Conservation (phyloP, 768 basidiomycete species). For the Rhizopogon vinicolor region DNA sequence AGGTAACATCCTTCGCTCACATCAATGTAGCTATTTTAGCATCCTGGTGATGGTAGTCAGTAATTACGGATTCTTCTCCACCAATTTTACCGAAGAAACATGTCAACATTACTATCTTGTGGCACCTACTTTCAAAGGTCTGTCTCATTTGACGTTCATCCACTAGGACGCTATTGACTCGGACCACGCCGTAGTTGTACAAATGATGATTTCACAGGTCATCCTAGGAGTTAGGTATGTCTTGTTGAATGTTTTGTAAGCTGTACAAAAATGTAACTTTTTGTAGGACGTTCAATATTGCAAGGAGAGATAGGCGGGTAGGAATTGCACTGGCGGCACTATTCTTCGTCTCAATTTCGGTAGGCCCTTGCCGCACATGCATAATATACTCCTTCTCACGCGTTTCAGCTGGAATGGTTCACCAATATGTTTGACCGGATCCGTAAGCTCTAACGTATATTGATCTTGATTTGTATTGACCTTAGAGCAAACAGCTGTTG, state of each 20-base stretch:
- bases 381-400: neutral
- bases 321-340: slow-evolving; percentile 35
- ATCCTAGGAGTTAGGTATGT: slow-evolving; percentile 59
- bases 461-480: slow-evolving; percentile 7
- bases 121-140: slow-evolving; percentile 62
- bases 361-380: slow-evolving; percentile 24
- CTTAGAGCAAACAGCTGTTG: slow-evolving; percentile 10
- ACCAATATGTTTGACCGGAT: slow-evolving; percentile 46
- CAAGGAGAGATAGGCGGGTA: slow-evolving; percentile 38
- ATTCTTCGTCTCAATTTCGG: slow-evolving; percentile 38
- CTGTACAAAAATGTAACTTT: neutral
- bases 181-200: slow-evolving; percentile 38
- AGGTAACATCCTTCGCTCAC: neutral
- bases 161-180: neutral
- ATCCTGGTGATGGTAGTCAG: slow-evolving; percentile 44
- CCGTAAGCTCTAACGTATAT: slow-evolving; percentile 34
- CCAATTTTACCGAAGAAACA: slow-evolving; percentile 37
- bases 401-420: slow-evolving; percentile 50
- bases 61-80: slow-evolving; percentile 56
- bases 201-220: slow-evolving; percentile 60
- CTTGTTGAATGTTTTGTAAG: neutral
- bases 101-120: slow-evolving; percentile 49
- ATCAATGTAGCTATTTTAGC: slow-evolving; percentile 31
- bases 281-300: slow-evolving; percentile 54
- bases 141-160: neutral